A percentile compares a stretch with the other conserved stretches of the same genome.
Evolutionary conservation across 2,329 filamentous ascomycete species (phyloP).

Genomic region (Basipetospora chlamydospora): DNA sequence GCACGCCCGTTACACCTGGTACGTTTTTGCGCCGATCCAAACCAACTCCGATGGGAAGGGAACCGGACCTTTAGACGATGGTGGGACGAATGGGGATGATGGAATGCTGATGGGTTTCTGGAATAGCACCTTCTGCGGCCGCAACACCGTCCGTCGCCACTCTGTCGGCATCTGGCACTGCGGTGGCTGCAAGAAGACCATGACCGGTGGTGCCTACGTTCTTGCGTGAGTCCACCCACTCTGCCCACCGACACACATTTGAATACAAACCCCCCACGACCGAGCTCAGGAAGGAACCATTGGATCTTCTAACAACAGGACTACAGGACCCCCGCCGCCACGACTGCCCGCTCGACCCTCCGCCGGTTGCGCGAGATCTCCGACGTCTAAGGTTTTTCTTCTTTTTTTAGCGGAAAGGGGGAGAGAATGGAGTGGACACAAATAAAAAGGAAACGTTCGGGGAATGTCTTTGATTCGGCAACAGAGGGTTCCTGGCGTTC

Average conservation of each 20-base stretch:
- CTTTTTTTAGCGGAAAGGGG: no score
- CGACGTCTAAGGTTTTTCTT: conserved; percentile 55
- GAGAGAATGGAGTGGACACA: no score
- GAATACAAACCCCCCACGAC: no score
- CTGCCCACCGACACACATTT: no score
- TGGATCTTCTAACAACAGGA: neutral
- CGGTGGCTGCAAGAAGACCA: conserved; percentile 82
- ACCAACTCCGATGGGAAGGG: neutral
- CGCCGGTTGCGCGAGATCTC: conserved; percentile 94
- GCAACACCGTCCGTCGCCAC: conserved; percentile 81
- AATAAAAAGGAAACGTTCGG: conserved; percentile 10
- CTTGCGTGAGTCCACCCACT: conserved; percentile 62
- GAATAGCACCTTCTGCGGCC: conserved; percentile 78
- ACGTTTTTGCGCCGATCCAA: no score
- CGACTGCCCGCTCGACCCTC: conserved; percentile 89
- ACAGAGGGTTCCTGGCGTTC: conserved; percentile 5
- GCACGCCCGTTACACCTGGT: conserved; percentile 80
- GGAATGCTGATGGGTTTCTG: neutral
- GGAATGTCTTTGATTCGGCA: conserved; percentile 11
- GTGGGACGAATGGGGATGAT: no score
- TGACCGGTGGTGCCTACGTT: conserved; percentile 64
- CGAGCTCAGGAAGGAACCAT: neutral
- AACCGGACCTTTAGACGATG: no score
- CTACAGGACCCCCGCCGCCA: conserved; percentile 72
- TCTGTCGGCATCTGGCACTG: conserved; percentile 95